Conservation (phyloP, 1,284 basidiomycete species). For the Cryptococcus sp. region DNA sequence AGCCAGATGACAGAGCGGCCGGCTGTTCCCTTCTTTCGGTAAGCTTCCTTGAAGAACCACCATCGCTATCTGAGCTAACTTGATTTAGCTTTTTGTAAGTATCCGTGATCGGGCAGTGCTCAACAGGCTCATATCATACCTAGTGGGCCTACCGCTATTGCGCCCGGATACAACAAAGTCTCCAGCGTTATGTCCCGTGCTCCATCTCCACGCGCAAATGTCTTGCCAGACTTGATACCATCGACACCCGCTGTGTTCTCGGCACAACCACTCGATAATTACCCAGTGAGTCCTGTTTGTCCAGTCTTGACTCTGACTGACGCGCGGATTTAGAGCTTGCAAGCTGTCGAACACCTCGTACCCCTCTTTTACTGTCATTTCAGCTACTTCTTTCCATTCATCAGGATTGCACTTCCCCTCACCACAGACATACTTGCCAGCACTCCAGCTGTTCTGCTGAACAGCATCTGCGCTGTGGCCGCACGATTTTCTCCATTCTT, state of each 20-base stretch:
- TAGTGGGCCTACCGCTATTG: conserved; percentile 26
- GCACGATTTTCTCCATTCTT: conserved; percentile 18
- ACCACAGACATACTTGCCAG: not conserved
- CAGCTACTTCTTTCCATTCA: conserved; percentile 25
- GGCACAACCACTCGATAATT: no score
- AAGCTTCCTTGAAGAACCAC: no score
- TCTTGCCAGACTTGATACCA: not conserved
- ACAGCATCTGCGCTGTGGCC: conserved; percentile 23
- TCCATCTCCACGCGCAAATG: conserved; percentile 8
- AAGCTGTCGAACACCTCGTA: conserved; percentile 14
- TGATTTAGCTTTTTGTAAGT: conserved; percentile 9
- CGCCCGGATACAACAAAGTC: conserved; percentile 25
- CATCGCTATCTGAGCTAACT: not conserved
- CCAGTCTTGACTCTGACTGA: no score
- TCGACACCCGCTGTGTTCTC: no score
- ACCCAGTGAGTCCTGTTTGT: no score
- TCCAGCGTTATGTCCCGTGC: conserved; percentile 19
- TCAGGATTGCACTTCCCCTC: not conserved
- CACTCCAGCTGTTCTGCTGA: conserved; percentile 18
- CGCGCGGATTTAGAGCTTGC: not conserved
- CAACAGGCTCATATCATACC: not conserved
- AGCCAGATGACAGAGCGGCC: no score
- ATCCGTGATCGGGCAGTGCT: not conserved
- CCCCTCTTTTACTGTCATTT: conserved; percentile 24
- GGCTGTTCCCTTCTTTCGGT: no score